Evolutionary conservation across 2,329 filamentous ascomycete genomes (phyloP), one percentile per base, ranked within the genome.

Genomic region (Fusarium agapanthi): DNA sequence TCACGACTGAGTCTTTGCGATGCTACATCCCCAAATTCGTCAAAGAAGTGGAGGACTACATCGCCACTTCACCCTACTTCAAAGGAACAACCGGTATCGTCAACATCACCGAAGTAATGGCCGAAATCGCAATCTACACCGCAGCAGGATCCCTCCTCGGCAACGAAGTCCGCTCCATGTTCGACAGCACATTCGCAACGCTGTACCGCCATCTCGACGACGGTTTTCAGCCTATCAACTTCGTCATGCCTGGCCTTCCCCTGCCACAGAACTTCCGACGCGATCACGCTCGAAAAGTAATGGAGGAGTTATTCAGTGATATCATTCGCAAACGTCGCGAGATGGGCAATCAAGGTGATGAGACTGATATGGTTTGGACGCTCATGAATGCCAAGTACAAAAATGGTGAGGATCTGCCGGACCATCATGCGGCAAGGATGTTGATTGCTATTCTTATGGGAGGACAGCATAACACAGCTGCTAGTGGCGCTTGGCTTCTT

Each of bases 401-500:
- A 84, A 89, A 95, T 75, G 94, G 94, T 73, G 90, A 86, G 20
- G 85, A 86, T 6, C 86, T 97, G 13, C 92, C 94, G 2, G 94
- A 97, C 77, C 87, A 91, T 74, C 94, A 97, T 81, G 89, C 96
- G 60, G 93, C 94, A 8, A 92, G 95, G 82, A 95, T 97, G 88
- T 94, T 97, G 92, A 97, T 97, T 80, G 94, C 94, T 3, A 88
- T 97, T 26, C 88, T 97, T 60, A 96, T 97, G 94, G 94, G 93
- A 62, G 94, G 94, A 57, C 94, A 97, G 80, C 94, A 97, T 83
- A 95, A 93, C 4, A 95, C 93, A 3, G 93, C 93, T 7, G 94
- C 93, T 15, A 95, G 93, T 28, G 91, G 90, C 72, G 89, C 93
- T 26, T 97, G 94, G 93, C 94, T 97, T 73, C 87, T 96, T 78